These are phyloP conservation scores for Cryptococcus floricola DNA, from an alignment of 1,284 basidiomycete species.

Conservation along the genomic window DNA sequence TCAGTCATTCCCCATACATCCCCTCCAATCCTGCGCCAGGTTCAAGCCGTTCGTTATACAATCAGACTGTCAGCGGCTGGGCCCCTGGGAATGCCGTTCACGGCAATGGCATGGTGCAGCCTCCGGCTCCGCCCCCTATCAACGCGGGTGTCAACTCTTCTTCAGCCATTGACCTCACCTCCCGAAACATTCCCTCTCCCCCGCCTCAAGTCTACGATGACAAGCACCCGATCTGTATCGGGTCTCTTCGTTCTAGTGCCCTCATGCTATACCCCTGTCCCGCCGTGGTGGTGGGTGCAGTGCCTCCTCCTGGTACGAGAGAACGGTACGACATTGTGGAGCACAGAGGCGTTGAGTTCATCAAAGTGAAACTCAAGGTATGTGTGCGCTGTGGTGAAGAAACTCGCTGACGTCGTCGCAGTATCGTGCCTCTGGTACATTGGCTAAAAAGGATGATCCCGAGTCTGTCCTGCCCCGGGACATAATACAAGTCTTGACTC, in stretches of 20 bases:
- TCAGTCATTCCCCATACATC: not conserved
- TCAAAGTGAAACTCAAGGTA: constrained; percentile 65
- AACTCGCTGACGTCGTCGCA: constrained; percentile 2
- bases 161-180: constrained; percentile 34
- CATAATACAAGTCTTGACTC: constrained; percentile 72
- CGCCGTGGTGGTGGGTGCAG: constrained; percentile 58
- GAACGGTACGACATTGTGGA: constrained; percentile 30
- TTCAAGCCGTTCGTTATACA: not conserved
- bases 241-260: constrained; percentile 72
- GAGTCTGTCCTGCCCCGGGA: constrained; percentile 59
- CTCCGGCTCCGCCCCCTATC: too few relatives aligned
- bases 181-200: constrained; percentile 20
- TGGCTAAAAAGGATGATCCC: constrained; percentile 53
- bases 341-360: constrained; percentile 61
- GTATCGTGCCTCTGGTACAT: constrained; percentile 47
- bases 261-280: constrained; percentile 79
- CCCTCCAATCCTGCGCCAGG: not conserved
- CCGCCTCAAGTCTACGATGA: constrained; percentile 17
- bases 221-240: constrained; percentile 67
- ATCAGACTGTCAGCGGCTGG: too few relatives aligned
- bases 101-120: not conserved
- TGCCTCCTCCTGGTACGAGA: constrained; percentile 36
- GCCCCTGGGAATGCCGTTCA: not conserved
- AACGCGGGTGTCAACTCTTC: constrained; percentile 15
- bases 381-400: not conserved